Conservation (phyloP, 129 eudicot species). For the Calendula officinalis region DNA sequence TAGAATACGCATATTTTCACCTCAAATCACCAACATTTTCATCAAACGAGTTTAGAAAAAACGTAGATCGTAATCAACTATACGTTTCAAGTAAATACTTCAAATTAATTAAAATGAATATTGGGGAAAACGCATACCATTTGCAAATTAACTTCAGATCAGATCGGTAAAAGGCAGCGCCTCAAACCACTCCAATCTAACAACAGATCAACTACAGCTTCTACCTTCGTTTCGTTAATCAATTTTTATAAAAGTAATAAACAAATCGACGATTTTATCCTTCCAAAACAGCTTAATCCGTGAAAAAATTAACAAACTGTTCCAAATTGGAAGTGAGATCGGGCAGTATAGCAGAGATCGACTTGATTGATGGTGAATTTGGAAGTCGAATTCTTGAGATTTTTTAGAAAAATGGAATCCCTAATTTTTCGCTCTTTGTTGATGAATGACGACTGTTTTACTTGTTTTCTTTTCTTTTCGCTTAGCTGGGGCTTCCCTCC, state of each 20-base stretch:
- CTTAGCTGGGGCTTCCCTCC: constrained; percentile 31
- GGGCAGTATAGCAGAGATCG: constrained; percentile 26
- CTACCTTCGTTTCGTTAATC: constrained; percentile 4
- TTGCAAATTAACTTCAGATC: constrained; percentile 24
- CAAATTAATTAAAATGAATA: constrained; percentile 2
- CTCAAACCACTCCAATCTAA: constrained; percentile 23
- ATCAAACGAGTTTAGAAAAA: not conserved
- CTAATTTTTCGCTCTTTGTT: constrained; percentile 18
- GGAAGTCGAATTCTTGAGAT: constrained; percentile 24
- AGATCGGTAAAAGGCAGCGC: constrained; percentile 35
- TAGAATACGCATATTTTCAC: not conserved
- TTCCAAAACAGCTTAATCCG: constrained; percentile 7
- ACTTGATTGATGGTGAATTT: constrained; percentile 16
- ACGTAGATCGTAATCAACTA: constrained; percentile 19
- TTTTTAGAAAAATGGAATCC: constrained; percentile 21
- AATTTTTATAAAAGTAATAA: not conserved
- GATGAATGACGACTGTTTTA: constrained; percentile 31
- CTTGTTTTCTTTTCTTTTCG: constrained; percentile 11
- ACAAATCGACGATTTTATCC: constrained; percentile 13
- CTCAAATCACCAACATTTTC: constrained; percentile 20
- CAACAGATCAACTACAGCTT: constrained; percentile 27
- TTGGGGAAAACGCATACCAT: constrained; percentile 21
- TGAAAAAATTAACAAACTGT: not conserved
- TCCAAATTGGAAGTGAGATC: not conserved
- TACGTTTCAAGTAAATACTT: not conserved